These are phyloP conservation scores for Isabelozyma gotoi DNA, from an alignment of 805 yeast species.

Conservation along the genomic window DNA sequence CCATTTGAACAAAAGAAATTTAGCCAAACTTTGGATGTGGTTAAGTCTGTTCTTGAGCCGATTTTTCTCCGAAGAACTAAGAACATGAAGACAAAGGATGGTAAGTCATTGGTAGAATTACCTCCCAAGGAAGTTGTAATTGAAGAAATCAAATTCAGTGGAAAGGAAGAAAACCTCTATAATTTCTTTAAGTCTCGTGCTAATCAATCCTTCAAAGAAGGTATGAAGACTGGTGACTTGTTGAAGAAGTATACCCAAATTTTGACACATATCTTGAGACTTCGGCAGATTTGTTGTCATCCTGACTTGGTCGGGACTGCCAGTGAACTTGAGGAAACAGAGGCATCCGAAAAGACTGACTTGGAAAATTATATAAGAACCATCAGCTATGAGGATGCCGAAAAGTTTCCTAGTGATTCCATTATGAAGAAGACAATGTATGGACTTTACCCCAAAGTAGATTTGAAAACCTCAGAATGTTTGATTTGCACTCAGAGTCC, in stretches of 20 bases:
- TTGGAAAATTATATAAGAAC: constrained; percentile 20
- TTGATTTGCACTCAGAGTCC: constrained; percentile 79
- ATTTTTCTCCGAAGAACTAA: constrained; percentile 82
- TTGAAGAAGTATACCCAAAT: constrained; percentile 74
- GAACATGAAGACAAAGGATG: constrained; percentile 72
- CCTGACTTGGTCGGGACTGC: constrained; percentile 58
- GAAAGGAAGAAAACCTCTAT: constrained; percentile 65
- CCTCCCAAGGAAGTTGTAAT: constrained; percentile 76
- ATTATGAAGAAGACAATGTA: constrained; percentile 16
- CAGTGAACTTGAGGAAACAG: constrained; percentile 49
- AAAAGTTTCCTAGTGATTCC: not conserved
- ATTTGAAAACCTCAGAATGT: constrained; percentile 61
- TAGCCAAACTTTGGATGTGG: constrained; percentile 73
- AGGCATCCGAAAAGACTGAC: constrained; percentile 11
- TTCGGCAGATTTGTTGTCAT: constrained; percentile 90
- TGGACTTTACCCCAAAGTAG: constrained; percentile 25
- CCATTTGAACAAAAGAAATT: constrained; percentile 80
- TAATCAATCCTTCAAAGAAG: constrained; percentile 56
- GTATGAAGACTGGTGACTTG: constrained; percentile 64
- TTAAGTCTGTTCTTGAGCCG: constrained; percentile 85
- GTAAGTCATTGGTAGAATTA: constrained; percentile 68
- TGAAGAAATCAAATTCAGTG: constrained; percentile 65
- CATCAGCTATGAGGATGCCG: constrained; percentile 4
- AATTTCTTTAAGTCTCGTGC: constrained; percentile 69
- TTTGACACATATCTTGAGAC: constrained; percentile 75